Base-by-base conservation (phyloP, 768 basidiomycete species). In the Rossbeevera mucosa region DNA sequence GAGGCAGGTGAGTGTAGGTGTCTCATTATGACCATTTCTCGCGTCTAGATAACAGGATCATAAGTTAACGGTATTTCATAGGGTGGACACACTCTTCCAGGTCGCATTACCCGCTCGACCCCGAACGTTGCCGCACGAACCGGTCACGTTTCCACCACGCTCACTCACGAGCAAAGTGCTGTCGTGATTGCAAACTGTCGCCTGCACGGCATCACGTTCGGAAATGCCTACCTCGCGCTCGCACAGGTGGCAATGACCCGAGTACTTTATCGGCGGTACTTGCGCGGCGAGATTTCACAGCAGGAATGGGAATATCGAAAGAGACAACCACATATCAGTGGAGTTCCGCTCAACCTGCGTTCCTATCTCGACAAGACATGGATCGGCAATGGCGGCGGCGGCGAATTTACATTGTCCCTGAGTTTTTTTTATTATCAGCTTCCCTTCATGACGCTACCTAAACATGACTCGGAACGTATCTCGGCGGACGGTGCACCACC, bases 81-180 rank as follows among this genome's bases (percentile, higher is more conserved):
- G 81, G 82, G 81, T 12, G 82, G 82, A 2, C 81, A 83, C 44
- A 77, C 79, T 0, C 68, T 83, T 12, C 81, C 81, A 1, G 69
- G 76, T 44, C 74, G 64, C 13, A 47, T 72, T 31, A 72, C 74
- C 1, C 59, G 59, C 24, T 50, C 61, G 3, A 78, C 78, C 0
- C 54, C 59, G 3, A 63, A 61, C 41, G 68, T 65, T 0, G 72
- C 76, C 11, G 73, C 80, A 14, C 59, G 59, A 22, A 72, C 76
- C 24, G 63, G 64, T 26, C 22, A 29, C 16, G 46, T 64, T 7
- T 30, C 47, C 7, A 51, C 49, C 24, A 53, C 57, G 11, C 71
- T 76, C 43, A 64, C 73, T 1, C 40, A 43, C 2, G 61, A 68
- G 8, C 61, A 68, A 41, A 74, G 72, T 13, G 50, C 54, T 16